Base-by-base conservation (phyloP, 1,139 yeast genomes). In the Debaryomyces sp. region DNA sequence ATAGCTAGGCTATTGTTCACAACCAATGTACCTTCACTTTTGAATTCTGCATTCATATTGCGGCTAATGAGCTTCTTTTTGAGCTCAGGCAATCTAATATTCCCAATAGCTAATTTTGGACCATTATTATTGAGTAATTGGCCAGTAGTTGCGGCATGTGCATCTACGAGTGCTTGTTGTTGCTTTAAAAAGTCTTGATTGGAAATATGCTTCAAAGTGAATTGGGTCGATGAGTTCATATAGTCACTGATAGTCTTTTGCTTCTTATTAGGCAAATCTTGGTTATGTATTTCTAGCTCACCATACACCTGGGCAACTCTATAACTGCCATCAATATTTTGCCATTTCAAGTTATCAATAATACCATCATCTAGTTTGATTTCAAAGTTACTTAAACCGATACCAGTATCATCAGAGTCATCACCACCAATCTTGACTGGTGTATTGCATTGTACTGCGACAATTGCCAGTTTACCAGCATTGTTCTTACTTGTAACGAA, bases 11-110 rank as follows among this genome's bases (percentile, higher is more conserved):
- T 73, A 51, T 87, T 89, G 60, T 92, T 92, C 35, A 96, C 88
- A 7, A 92, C 96, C 45, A 94, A 71, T 0, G 92, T 85, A 63
- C 98, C 99, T 63, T 91, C 97, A 48, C 97, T 95, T 62, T 88
- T 84, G 64, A 94, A 90, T 60, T 92, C 97, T 0, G 96, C 97
- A 48, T 75, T 75, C 58, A 87, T 81, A 47, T 89, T 87, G 45
- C 71, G 68, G 17, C 76, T 73, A 26, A 78, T 67, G 43, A 92
- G 72, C 50, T 78, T 79, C 58, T 83, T 82, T 59, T 89, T 86
- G 49, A 94, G 73, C 57, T 91, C 96, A 0, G 96, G 89, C 32
- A 94, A 73, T 53, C 89, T 78, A 45, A 95, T 84, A 61, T 92
- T 97, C 43, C 99, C 99, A 53, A 94, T 89, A 24, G 95, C 87